A percentile compares a stretch with the other conserved stretches of the same genome.
Evolutionary conservation across 108 stramenopile genomes (phyloP).

Genomic region (Tribonema minus): DNA sequence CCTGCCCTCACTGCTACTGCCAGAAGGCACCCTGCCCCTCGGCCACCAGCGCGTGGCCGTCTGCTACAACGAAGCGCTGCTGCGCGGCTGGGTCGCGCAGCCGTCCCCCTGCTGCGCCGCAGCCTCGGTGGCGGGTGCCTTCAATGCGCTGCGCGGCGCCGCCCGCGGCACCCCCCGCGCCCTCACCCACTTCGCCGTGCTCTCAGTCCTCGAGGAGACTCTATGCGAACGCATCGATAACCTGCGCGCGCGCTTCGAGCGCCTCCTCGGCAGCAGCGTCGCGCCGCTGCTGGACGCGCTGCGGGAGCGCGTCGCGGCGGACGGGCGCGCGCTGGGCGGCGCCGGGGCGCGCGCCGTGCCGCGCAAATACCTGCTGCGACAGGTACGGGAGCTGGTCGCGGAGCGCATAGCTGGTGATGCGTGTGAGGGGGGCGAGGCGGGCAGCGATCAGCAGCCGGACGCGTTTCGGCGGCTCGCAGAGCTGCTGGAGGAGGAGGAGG

Average conservation of each 20-base stretch:
- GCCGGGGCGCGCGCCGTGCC: background rate
- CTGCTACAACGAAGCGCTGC: constrained; percentile 32
- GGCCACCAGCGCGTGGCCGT: constrained; percentile 38
- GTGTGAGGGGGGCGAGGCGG: too few species aligned
- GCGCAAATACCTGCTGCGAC: constrained; percentile 12
- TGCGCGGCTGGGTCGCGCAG: constrained; percentile 54
- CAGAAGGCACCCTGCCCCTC: background rate
- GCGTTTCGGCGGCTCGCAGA: too few species aligned
- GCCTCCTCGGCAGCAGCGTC: constrained; percentile 37
- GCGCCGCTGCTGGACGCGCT: constrained; percentile 34
- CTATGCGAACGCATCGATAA: background rate
- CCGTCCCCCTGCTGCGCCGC: constrained; percentile 58
- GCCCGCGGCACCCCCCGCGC: constrained; percentile 8
- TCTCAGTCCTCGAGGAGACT: constrained; percentile 24
- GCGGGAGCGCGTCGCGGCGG: background rate
- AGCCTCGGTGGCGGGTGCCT: constrained; percentile 53
- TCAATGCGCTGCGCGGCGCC: constrained; percentile 32
- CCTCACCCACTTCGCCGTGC: constrained; percentile 22
- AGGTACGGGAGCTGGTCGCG: too few species aligned
- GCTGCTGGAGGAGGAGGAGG: too few species aligned
- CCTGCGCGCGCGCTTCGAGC: constrained; percentile 13
- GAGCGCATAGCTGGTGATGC: too few species aligned
- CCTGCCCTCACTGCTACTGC: constrained; percentile 29
- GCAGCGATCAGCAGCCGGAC: too few species aligned
- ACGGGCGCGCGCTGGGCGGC: constrained; percentile 10